Evolutionary conservation across 164 flowering plant genomes (phyloP).

Genomic region (Santalum album): DNA sequence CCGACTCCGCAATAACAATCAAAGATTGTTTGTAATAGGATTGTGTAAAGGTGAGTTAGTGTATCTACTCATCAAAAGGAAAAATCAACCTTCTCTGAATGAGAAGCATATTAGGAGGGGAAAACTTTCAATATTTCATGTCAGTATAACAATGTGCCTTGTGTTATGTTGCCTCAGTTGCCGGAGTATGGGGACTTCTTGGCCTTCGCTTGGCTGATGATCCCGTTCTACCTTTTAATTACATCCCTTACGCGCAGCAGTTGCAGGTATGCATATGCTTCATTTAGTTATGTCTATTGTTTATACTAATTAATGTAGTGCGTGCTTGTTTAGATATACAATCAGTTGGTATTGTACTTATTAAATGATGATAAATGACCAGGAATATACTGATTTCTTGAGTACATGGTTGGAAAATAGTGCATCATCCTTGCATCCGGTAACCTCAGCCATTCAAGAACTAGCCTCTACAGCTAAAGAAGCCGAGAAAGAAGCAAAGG

Average conservation of each 20-base stretch:
- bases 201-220: conserved; percentile 86
- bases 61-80: too few species aligned
- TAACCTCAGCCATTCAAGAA: conserved; percentile 41
- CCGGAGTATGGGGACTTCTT: conserved; percentile 90
- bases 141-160: background rate
- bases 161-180: conserved; percentile 32
- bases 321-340: too few species aligned
- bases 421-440: conserved; percentile 36
- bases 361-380: too few species aligned
- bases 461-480: conserved; percentile 43
- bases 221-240: conserved; percentile 66
- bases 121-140: too few species aligned
- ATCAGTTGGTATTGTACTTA: too few species aligned
- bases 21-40: too few species aligned
- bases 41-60: too few species aligned
- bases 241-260: conserved; percentile 56
- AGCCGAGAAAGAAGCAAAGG: conserved; percentile 51
- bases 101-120: too few species aligned
- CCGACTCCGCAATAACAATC: too few species aligned
- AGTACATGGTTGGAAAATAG: conserved; percentile 29
- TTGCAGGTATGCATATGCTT: conserved; percentile 41
- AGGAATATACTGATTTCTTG: conserved; percentile 44
- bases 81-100: too few species aligned
- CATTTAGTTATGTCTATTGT: background rate
- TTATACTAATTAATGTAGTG: too few species aligned